Evolutionary conservation across 1,284 basidiomycete genomes (phyloP), one percentile per base, ranked within the genome.

Genomic region (Neonothopanus nambi): DNA sequence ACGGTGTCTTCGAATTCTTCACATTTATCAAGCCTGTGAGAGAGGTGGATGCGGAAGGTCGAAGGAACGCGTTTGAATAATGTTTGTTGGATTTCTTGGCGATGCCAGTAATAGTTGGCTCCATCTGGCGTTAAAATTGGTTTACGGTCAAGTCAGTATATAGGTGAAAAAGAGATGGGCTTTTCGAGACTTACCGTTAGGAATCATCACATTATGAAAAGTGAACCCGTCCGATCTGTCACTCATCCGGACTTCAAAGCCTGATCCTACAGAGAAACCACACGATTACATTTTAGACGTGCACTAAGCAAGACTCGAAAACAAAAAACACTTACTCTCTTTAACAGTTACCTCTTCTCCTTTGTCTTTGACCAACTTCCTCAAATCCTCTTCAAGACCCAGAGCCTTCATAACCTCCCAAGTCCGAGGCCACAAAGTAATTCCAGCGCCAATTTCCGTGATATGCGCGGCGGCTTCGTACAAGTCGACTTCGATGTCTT

Each of bases 31-130:
- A n/a, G n/a, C n/a, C n/a, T n/a, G n/a, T n/a, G n/a, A n/a, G n/a
- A n/a, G n/a, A n/a, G n/a, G n/a, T n/a, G n/a, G n/a, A n/a, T n/a
- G n/a, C n/a, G n/a, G n/a, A n/a, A n/a, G n/a, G n/a, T n/a, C n/a
- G n/a, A n/a, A n/a, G n/a, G n/a, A n/a, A n/a, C n/a, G n/a, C n/a
- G n/a, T n/a, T n/a, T n/a, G 18, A 76, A 63, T 23, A 80, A 59
- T 21, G 71, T 63, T 15, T 62, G 52, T 42, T 78, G 76, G 43
- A 80, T 73, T 52, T 77, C 74, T 9, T 74, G 70, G 26, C 78
- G 73, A 59, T 77, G 78, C 52, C 77, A 65, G 41, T 58, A 67
- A 56, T 74, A 66, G 66, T 46, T 47, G n/a, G 11, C 5, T 28
- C 17, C 13, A 24, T n/a, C 23, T 18, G 11, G 1, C 35, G 5